These are phyloP conservation scores for Thalia dealbata DNA, from an alignment of 176 grass and related monocot genomes.

Conservation along the genomic window DNA sequence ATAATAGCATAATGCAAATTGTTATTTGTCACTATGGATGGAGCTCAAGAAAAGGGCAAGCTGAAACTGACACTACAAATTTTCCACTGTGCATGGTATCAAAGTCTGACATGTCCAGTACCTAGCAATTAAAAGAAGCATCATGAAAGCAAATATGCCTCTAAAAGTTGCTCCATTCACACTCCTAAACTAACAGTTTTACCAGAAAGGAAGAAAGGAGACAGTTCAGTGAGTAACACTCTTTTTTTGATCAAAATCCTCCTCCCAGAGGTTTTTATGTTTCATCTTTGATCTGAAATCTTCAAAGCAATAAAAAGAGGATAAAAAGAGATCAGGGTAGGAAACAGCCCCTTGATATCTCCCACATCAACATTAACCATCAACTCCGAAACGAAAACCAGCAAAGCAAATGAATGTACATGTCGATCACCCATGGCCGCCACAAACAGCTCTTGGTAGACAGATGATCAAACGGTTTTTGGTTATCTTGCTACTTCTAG, in stretches of 20 bases:
- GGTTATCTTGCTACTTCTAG: constrained; percentile 8
- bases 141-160: not conserved
- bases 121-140: not conserved
- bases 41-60: not conserved
- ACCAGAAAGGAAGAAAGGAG: not conserved
- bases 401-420: constrained; percentile 23
- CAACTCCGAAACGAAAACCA: constrained; percentile 13
- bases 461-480: constrained; percentile 38
- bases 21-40: constrained; percentile 4
- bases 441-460: constrained; percentile 34
- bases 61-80: not conserved
- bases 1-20: not conserved
- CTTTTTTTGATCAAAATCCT: not conserved
- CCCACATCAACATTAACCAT: not conserved
- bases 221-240: not conserved
- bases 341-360: not conserved
- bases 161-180: not conserved
- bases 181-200: not conserved
- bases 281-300: not conserved
- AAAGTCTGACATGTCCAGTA: not conserved
- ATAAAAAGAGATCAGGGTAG: not conserved
- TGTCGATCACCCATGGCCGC: constrained; percentile 38
- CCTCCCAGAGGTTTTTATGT: not conserved
- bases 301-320: not conserved
- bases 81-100: not conserved